Conservation (phyloP, 805 yeast species). For the Schizosaccharomyces cryophilus region DNA sequence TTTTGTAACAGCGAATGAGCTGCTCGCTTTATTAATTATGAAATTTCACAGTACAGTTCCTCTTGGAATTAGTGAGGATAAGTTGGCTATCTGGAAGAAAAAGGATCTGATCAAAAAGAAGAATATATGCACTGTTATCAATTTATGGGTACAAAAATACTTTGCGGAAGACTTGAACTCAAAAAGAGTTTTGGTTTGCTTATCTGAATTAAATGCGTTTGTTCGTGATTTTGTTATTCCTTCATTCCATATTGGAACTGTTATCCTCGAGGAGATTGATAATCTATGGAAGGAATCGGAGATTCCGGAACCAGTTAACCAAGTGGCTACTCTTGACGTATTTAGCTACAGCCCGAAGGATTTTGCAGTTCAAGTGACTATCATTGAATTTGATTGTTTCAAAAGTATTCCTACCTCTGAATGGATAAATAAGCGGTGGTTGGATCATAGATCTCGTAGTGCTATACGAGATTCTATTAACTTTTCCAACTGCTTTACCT, state of each 20-base stretch:
- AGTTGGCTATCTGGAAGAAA: too few relatives aligned
- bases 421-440: slow-evolving; percentile 14
- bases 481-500: slow-evolving; percentile 24
- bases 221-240: not conserved
- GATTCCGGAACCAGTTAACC: not conserved
- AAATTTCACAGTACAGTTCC: slow-evolving; percentile 60
- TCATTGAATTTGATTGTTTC: slow-evolving; percentile 46
- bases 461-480: slow-evolving; percentile 8
- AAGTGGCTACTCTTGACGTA: not conserved
- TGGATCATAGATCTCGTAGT: not conserved
- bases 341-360: slow-evolving; percentile 20
- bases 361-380: slow-evolving; percentile 62
- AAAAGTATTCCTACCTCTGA: slow-evolving; percentile 45
- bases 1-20: slow-evolving; percentile 40
- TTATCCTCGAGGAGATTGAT: not conserved
- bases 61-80: slow-evolving; percentile 36
- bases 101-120: slow-evolving; percentile 14
- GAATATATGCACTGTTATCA: slow-evolving; percentile 40
- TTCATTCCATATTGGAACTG: not conserved
- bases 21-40: slow-evolving; percentile 32
- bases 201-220: not conserved
- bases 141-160: slow-evolving; percentile 36
- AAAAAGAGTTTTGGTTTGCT: slow-evolving; percentile 11
- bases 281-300: not conserved
- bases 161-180: slow-evolving; percentile 44